Evolutionary conservation across 495 filamentous ascomycete genomes (phyloP), one percentile per base, ranked within the genome.

Genomic region (Xylona heveae): DNA sequence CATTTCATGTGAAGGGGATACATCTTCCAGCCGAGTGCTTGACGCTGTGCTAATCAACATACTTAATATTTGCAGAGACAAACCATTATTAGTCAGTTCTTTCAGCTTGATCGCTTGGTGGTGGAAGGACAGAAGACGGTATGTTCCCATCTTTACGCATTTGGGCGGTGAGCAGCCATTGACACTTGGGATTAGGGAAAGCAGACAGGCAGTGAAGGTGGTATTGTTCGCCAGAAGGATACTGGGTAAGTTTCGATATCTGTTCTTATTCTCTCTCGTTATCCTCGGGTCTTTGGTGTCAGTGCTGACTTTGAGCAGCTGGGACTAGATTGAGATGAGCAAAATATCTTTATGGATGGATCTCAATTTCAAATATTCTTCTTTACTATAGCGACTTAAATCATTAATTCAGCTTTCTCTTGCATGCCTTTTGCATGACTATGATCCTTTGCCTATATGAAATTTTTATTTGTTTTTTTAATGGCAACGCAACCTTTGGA

Each of bases 51-150:
- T 28, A 12, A 8, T 24, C 33, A 37, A 31, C 30, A 19, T 16
- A 0, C 12, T 16, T 38, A 20, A n/a, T 44, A 50, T 15, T 15
- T 35, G 40, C 56, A 97, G 88, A 74, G 88, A 44, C 88, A 97
- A 73, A 91, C 85, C 4, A 61, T 83, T 20, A 67, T 97, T 41
- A 91, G 80, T 44, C 80, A 93, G 50, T 94, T 94, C 53, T 97
- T 78, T 57, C 78, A 92, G 55, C 43, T 88, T 43, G 82, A 97
- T 51, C 60, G 72, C 46, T 66, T 97, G 47, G 88, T 97, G 16
- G 82, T 97, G 4, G 88, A 97, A 49, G 84, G 85, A 13, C 75
- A 78, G 37, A 72, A 72, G 48, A 58, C 59, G 25, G 61, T 65
- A 47, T 40, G 56, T 38, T n/a, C 31, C 8, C 27, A 26, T 7